phyloP scores from a whole-genome alignment of 75 land plant genomes.

The Larix kaempferi region DNA sequence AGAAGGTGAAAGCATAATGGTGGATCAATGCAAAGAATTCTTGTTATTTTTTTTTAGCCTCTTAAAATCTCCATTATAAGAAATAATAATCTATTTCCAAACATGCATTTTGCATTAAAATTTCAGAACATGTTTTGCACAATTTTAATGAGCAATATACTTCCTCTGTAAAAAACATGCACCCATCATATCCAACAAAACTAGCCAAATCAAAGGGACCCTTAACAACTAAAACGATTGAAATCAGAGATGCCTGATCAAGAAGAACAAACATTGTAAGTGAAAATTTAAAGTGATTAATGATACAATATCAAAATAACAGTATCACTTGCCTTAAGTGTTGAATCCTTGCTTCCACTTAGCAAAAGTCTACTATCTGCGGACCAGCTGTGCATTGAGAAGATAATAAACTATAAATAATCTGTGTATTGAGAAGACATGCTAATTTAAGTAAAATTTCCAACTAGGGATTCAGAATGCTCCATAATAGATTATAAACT shows the following conservation, averaged over 20 bases:
- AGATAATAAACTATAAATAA: not conserved
- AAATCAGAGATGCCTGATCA: not conserved
- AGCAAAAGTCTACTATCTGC: constrained; percentile 96
- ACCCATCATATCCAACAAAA: no score
- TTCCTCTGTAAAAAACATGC: no score
- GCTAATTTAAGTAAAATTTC: not conserved
- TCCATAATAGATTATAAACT: not conserved
- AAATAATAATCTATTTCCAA: no score
- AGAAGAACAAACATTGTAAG: not conserved
- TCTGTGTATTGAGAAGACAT: not conserved
- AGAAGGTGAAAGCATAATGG: no score
- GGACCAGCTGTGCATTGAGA: constrained; percentile 71
- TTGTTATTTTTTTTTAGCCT: no score
- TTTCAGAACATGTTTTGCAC: no score
- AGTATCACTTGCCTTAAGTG: constrained; percentile 65
- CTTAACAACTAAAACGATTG: no score
- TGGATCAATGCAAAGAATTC: no score
- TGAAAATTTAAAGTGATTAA: not conserved
- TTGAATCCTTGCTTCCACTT: constrained; percentile 99
- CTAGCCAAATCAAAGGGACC: no score
- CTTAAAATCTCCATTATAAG: no score
- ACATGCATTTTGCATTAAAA: no score
- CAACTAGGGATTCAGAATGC: not conserved
- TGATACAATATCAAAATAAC: not conserved
- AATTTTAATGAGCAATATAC: no score